phyloP scores from a whole-genome alignment of 495 filamentous ascomycete genomes.

The Bacidia rubella region DNA sequence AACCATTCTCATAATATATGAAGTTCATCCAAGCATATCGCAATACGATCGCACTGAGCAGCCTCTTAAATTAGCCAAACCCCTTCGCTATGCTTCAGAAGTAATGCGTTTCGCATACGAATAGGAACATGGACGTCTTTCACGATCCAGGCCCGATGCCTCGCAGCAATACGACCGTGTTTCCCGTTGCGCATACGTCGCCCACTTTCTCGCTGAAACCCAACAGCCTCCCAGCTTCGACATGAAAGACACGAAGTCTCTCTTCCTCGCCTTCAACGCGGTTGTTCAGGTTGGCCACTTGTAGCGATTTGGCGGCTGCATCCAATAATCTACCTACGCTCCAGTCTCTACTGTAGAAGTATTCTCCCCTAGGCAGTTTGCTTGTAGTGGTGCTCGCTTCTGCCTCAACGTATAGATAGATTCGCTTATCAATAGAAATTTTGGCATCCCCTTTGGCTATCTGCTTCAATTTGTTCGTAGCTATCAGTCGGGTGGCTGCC shows the following conservation, averaged over 20 bases:
- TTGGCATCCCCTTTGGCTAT: slow-evolving; percentile 79
- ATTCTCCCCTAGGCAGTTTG: slow-evolving; percentile 63
- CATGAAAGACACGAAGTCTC: slow-evolving; percentile 73
- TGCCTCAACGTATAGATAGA: slow-evolving; percentile 78
- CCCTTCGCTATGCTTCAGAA: slow-evolving; percentile 13
- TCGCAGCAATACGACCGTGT: slow-evolving; percentile 78
- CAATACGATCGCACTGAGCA: neutral
- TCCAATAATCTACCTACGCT: slow-evolving; percentile 80
- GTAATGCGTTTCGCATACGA: neutral
- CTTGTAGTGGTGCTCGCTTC: slow-evolving; percentile 63
- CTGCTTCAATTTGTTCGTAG: slow-evolving; percentile 64
- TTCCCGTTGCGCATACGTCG: slow-evolving; percentile 54
- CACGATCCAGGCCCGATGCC: slow-evolving; percentile 51
- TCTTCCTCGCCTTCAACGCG: slow-evolving; percentile 62
- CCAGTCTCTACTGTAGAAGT: slow-evolving; percentile 79
- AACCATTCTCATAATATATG: neutral
- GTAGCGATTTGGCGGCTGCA: slow-evolving; percentile 65
- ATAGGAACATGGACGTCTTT: neutral
- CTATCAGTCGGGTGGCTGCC: slow-evolving; percentile 43
- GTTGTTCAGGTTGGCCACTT: slow-evolving; percentile 83
- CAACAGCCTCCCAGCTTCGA: slow-evolving; percentile 73
- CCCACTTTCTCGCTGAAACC: slow-evolving; percentile 77
- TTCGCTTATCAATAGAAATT: slow-evolving; percentile 59
- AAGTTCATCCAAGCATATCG: neutral
- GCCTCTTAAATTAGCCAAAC: slow-evolving; percentile 1